These are phyloP conservation scores for Pseudopediastrum boryanum DNA, from an alignment of 139 green algal genomes.

Conservation along the genomic window DNA sequence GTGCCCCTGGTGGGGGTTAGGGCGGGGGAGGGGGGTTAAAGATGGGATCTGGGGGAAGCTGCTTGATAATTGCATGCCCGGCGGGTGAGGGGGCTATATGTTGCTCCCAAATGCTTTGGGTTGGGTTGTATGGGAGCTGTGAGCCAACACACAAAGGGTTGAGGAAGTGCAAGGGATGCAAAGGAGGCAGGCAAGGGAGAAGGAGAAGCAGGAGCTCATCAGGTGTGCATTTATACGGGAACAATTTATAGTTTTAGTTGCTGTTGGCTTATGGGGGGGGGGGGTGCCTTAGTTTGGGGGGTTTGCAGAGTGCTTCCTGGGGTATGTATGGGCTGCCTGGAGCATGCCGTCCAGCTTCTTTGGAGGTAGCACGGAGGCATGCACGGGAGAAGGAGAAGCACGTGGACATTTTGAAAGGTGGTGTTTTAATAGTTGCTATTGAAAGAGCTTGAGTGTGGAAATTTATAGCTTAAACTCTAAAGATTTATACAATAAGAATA, in stretches of 20 bases:
- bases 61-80: too few relatives aligned
- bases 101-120: not conserved
- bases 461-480: too few relatives aligned
- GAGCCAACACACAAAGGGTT: conserved; percentile 63
- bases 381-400: too few relatives aligned
- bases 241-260: not conserved
- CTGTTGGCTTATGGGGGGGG: not conserved
- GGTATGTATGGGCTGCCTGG: too few relatives aligned
- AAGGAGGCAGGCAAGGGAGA: conserved; percentile 80
- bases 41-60: not conserved
- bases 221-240: conserved; percentile 18
- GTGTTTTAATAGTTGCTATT: too few relatives aligned
- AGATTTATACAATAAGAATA: too few relatives aligned
- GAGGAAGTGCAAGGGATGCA: conserved; percentile 94
- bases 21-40: not conserved
- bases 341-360: too few relatives aligned
- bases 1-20: not conserved
- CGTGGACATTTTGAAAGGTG: too few relatives aligned
- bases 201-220: conserved; percentile 96
- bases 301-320: too few relatives aligned
- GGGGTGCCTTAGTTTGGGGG: not conserved
- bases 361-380: not conserved
- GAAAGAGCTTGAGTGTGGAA: too few relatives aligned
- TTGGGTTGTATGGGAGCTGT: not conserved
- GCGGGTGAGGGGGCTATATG: too few relatives aligned